A percentile compares a stretch with the other conserved stretches of the same genome.
These are phyloP conservation scores for Pseudogymnoascus sp. DNA, from an alignment of 2,329 filamentous ascomycete genomes.

Conservation along the genomic window DNA sequence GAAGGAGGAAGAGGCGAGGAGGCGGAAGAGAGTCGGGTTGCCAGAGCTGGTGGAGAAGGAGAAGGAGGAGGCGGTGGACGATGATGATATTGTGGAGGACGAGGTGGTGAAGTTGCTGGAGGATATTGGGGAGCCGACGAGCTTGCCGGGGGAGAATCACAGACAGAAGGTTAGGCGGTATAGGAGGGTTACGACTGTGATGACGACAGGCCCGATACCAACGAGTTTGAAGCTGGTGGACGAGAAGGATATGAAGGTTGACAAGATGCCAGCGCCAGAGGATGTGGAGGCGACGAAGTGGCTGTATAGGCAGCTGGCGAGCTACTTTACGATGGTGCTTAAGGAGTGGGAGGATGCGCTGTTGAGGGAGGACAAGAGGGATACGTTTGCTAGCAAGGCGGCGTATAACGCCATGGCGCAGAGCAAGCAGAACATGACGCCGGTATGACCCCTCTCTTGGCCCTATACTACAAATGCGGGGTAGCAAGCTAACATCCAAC, in stretches of 20 bases:
- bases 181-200: constrained; percentile 49
- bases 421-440: constrained; percentile 78
- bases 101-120: constrained; percentile 62
- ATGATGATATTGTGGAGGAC: constrained; percentile 60
- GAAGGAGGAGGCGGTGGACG: constrained; percentile 36
- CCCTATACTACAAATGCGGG: neutral
- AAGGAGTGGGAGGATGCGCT: constrained; percentile 78
- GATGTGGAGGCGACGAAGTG: constrained; percentile 59
- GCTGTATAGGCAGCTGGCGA: constrained; percentile 79
- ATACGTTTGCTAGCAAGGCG: constrained; percentile 69
- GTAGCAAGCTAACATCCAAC: neutral
- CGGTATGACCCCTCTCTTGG: constrained; percentile 37
- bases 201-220: constrained; percentile 73
- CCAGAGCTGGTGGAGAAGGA: constrained; percentile 57
- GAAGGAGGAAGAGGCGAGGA: constrained; percentile 59
- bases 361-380: constrained; percentile 49
- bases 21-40: constrained; percentile 69
- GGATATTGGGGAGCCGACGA: constrained; percentile 60
- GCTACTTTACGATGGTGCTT: constrained; percentile 95
- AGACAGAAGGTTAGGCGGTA: constrained; percentile 61
- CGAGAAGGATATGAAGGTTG: constrained; percentile 83
- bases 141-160: constrained; percentile 76
- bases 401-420: constrained; percentile 81
- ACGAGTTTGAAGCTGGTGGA: constrained; percentile 72
- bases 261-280: constrained; percentile 44